Percentiles rank a stretch among this genome's conserved stretches.
Evolutionary conservation across 2,329 filamentous ascomycete species (phyloP).

Genomic region (Sarocladium kiliense): DNA sequence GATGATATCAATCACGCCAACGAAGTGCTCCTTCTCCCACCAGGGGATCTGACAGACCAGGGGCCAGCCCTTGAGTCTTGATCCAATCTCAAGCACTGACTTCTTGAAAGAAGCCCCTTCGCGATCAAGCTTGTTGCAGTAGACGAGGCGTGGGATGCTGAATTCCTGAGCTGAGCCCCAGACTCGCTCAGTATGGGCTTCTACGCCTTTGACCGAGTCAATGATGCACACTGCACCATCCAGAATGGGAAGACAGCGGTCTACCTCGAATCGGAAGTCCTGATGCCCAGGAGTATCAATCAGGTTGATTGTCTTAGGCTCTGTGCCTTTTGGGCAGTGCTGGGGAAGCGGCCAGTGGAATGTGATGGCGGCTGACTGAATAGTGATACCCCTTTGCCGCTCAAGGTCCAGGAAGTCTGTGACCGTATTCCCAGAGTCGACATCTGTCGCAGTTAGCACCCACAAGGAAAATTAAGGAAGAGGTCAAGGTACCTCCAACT

Average conservation of each 20-base stretch:
- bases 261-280: slow-evolving; percentile 95
- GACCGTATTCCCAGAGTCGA: slow-evolving; percentile 93
- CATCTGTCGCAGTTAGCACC: slow-evolving; percentile 50
- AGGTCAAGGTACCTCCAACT: slow-evolving; percentile 59
- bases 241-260: slow-evolving; percentile 80
- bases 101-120: slow-evolving; percentile 75
- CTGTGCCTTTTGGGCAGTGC: slow-evolving; percentile 31
- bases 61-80: slow-evolving; percentile 76
- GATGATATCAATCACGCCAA: slow-evolving; percentile 80
- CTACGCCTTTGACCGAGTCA: slow-evolving; percentile 87
- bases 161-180: slow-evolving; percentile 89
- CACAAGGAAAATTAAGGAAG: not conserved
- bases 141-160: slow-evolving; percentile 73
- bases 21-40: slow-evolving; percentile 78
- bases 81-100: slow-evolving; percentile 80
- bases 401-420: slow-evolving; percentile 96
- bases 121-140: slow-evolving; percentile 74
- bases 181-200: slow-evolving; percentile 94
- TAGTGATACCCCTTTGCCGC: slow-evolving; percentile 88
- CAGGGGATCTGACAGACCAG: slow-evolving; percentile 92
- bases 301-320: slow-evolving; percentile 71
- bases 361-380: slow-evolving; percentile 94
- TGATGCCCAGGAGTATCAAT: slow-evolving; percentile 97
- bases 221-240: slow-evolving; percentile 92
- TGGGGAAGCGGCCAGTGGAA: slow-evolving; percentile 78